phyloP scores from a whole-genome alignment of 148 eudicot genomes.

The Chenopodium album region DNA sequence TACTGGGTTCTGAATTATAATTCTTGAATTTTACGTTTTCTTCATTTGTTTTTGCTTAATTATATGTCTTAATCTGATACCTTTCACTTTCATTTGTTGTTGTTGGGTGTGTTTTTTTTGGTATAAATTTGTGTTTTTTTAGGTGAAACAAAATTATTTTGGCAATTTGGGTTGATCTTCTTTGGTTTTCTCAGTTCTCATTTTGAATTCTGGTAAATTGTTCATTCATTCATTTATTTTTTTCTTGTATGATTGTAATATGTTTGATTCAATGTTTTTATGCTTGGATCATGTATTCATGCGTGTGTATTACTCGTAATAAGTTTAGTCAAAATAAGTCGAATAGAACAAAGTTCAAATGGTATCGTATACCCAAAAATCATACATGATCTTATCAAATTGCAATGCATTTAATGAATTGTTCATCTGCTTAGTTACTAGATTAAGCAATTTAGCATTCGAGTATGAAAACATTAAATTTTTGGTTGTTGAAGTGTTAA shows the following conservation, averaged over 20 bases:
- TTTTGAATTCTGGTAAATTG: constrained; percentile 5
- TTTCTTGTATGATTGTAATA: neutral
- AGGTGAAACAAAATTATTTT: neutral
- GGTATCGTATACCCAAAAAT: no score
- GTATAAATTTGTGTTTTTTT: neutral
- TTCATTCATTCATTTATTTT: neutral
- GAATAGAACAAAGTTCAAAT: no score
- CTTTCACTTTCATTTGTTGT: neutral
- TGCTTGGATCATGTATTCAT: neutral
- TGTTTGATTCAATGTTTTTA: neutral
- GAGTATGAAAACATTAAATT: neutral
- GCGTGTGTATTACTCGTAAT: neutral
- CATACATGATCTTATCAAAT: no score
- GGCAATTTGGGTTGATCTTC: neutral
- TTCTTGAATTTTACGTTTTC: neutral
- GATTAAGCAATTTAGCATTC: neutral
- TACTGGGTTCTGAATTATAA: neutral
- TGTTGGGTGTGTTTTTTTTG: neutral
- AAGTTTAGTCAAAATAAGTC: no score
- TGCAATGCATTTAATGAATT: no score
- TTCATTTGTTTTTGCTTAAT: neutral
- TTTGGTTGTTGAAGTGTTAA: neutral
- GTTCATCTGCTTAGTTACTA: no score
- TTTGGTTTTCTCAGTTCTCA: neutral
- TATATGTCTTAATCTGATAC: neutral